A percentile compares a stretch with the other conserved stretches of the same genome.
Conservation (phyloP, 805 yeast species). For the Wickerhamomyces chambardii region DNA sequence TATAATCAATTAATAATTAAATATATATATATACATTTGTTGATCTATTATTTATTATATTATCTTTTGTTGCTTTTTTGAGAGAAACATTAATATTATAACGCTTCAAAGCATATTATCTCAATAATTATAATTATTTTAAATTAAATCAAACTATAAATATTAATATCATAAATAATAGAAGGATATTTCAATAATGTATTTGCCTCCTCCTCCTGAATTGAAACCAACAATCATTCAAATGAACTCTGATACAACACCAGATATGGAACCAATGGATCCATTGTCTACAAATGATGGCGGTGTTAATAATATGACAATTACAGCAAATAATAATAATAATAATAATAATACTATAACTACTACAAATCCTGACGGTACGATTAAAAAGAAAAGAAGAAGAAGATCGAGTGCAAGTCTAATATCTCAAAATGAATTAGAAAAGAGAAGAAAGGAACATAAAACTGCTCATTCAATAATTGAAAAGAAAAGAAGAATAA, state of each 20-base stretch:
- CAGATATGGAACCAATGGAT: constrained; percentile 2
- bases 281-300: background rate
- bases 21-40: too few species aligned
- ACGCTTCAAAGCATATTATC: too few species aligned
- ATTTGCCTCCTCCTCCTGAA: constrained; percentile 36
- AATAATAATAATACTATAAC: too few species aligned
- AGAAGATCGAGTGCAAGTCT: constrained; percentile 16
- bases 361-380: background rate
- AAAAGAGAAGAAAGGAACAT: constrained; percentile 35
- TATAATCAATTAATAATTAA: too few species aligned
- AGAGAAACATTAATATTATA: too few species aligned
- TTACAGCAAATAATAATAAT: background rate
- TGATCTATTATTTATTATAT: too few species aligned
- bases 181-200: too few species aligned
- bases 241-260: constrained; percentile 15
- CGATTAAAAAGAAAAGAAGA: constrained; percentile 12
- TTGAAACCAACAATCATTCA: constrained; percentile 37
- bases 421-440: constrained; percentile 21
- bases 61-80: too few species aligned
- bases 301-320: too few species aligned
- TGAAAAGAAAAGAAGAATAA: constrained; percentile 69
- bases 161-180: too few species aligned
- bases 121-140: too few species aligned
- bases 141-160: too few species aligned
- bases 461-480: constrained; percentile 66